These are phyloP conservation scores for Candida awuae DNA, from an alignment of 805 yeast species.

Conservation along the genomic window DNA sequence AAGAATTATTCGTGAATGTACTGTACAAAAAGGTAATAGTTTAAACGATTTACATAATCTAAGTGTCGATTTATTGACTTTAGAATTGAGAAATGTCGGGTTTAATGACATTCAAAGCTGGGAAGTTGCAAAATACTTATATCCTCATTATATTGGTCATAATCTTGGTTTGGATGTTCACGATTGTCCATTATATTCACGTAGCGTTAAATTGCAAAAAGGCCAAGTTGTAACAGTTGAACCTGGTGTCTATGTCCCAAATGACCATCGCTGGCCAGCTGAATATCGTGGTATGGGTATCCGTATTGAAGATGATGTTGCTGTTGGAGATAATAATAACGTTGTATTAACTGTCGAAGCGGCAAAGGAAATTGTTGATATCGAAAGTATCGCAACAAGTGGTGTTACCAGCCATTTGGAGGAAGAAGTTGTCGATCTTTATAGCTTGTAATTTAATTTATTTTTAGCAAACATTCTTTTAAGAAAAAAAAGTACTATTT, in stretches of 20 bases:
- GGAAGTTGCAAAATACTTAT: slow-evolving; percentile 50
- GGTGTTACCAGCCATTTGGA: slow-evolving; percentile 46
- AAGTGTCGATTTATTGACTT: slow-evolving; percentile 51
- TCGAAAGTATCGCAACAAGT: slow-evolving; percentile 56
- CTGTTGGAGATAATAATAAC: slow-evolving; percentile 53
- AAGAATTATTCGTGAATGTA: slow-evolving; percentile 65
- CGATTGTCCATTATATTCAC: slow-evolving; percentile 61
- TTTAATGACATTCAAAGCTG: slow-evolving; percentile 42
- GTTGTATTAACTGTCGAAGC: slow-evolving; percentile 70
- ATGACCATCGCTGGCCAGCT: slow-evolving; percentile 62
- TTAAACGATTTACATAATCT: slow-evolving; percentile 68
- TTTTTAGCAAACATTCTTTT: no score
- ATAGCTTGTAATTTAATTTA: slow-evolving; percentile 12
- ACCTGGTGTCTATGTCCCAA: slow-evolving; percentile 91
- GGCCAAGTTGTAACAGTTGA: slow-evolving; percentile 92
- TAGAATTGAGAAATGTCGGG: slow-evolving; percentile 69
- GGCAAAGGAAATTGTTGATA: slow-evolving; percentile 75
- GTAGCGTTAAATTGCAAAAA: slow-evolving; percentile 42
- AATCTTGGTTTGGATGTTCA: slow-evolving; percentile 90
- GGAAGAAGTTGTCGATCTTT: slow-evolving; percentile 33
- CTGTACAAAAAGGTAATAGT: slow-evolving; percentile 42
- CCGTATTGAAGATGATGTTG: slow-evolving; percentile 91
- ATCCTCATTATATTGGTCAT: slow-evolving; percentile 95
- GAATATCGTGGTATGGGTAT: slow-evolving; percentile 85
- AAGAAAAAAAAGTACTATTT: slow-evolving; percentile 3